A percentile compares a stretch with the other conserved stretches of the same genome.
These are phyloP conservation scores for Globisporangium cederbergense DNA, from an alignment of 352 stramenopile species.

Conservation along the genomic window DNA sequence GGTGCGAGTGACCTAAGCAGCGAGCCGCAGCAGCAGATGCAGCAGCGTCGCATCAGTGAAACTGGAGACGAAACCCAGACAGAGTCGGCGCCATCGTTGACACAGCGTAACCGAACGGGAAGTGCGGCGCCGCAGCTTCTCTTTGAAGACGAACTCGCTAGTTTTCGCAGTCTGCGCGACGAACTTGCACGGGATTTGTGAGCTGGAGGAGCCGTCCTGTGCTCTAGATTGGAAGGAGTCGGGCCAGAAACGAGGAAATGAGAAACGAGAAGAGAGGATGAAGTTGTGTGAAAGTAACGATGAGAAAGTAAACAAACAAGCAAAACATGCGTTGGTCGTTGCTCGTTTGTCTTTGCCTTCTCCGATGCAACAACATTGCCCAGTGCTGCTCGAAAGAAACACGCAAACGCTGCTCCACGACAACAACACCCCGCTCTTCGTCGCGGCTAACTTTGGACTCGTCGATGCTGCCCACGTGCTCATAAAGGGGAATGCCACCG, in stretches of 20 bases:
- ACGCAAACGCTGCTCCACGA: no score
- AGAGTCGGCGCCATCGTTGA: background rate
- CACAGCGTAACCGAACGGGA: constrained; percentile 5
- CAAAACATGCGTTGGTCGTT: background rate
- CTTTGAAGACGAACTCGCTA: constrained; percentile 80
- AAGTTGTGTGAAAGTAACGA: background rate
- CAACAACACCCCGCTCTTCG: background rate
- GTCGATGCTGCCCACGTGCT: background rate
- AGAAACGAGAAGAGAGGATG: background rate
- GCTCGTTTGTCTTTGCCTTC: background rate
- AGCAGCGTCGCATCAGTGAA: background rate
- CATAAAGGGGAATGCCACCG: background rate
- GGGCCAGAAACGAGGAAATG: background rate
- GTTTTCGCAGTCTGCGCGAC: constrained; percentile 64
- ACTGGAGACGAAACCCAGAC: background rate
- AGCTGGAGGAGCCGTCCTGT: background rate
- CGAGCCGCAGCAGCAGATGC: background rate
- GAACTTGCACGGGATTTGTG: constrained; percentile 47
- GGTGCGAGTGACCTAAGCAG: background rate
- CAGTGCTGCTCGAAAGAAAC: background rate
- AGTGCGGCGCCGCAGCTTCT: constrained; percentile 18
- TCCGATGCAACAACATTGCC: background rate
- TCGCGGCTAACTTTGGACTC: background rate
- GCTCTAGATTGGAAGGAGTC: background rate
- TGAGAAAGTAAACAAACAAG: constrained; percentile 1